Base-by-base conservation (phyloP, 2,329 filamentous ascomycete genomes). In the Biscogniauxia marginata region DNA sequence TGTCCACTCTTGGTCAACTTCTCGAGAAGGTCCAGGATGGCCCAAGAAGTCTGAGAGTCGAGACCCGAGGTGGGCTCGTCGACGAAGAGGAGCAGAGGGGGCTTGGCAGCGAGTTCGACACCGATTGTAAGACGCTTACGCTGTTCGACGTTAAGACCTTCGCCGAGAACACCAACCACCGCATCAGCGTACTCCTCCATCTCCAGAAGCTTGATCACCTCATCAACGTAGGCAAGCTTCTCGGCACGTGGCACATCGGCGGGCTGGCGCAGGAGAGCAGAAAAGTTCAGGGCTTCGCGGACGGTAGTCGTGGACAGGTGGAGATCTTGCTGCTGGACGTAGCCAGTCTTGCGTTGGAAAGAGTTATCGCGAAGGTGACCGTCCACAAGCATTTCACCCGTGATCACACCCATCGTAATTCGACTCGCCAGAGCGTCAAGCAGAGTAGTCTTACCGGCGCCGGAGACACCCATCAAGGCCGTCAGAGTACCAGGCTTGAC, bases 11-110 rank as follows among this genome's bases (percentile, higher is more conserved):
- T 89, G 66, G 91, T 91, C 30, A 97, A 81, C 74, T 96, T 96
- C 74, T 96, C 89, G 44, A 98, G 83, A 9, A 97, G 83, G 71
- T 91, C 88, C 47, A 92, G 82, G 70, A 97, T 96, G 61, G 91
- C 90, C 91, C 91, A 97, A 0, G 92, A 93, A 1, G 93, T 96
- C 73, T 96, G 92, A 68, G 86, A 91, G 74, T 97, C 93, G 19
- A 97, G 85, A 78, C 93, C 93, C 23, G 92, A 96, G 3, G 93
- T 97, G 13, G 93, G 93, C 74, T 98, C 93, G 67, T 98, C 93
- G 43, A 97, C 85, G 77, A 97, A 97, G 48, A 97, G 84, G 59
- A 97, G 81, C 52, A 97, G 80, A 44, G 91, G 87, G 5, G 93
- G 93, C 77, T 95, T 96, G 6, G 93, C 93, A 45, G 91, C 93